These are phyloP conservation scores for Hemileccinum rubropunctum DNA, from an alignment of 768 basidiomycete genomes.

Conservation along the genomic window DNA sequence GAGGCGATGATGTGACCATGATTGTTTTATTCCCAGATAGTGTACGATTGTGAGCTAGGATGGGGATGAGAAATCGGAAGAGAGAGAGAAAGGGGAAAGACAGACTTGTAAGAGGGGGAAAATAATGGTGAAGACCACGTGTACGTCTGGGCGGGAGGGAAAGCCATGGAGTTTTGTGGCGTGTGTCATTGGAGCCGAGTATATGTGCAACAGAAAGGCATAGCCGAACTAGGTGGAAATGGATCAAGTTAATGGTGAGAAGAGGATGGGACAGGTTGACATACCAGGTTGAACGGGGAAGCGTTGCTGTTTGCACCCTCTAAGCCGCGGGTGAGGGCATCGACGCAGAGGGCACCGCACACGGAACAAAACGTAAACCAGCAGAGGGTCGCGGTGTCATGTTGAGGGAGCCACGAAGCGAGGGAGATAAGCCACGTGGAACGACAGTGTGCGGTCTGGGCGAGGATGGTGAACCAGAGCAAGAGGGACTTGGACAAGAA, in stretches of 20 bases:
- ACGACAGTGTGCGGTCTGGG: slow-evolving; percentile 48
- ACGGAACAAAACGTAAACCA: slow-evolving; percentile 73
- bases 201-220: slow-evolving; percentile 72
- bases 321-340: slow-evolving; percentile 63
- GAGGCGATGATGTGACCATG: slow-evolving; percentile 65
- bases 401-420: slow-evolving; percentile 43
- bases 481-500: slow-evolving; percentile 54
- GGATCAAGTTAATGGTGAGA: slow-evolving; percentile 6
- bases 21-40: slow-evolving; percentile 58
- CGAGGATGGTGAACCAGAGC: slow-evolving; percentile 55
- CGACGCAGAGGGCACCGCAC: slow-evolving; percentile 61
- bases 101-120: slow-evolving; percentile 71
- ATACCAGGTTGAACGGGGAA: slow-evolving; percentile 70
- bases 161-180: slow-evolving; percentile 36
- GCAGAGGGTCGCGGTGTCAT: slow-evolving; percentile 62
- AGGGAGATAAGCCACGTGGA: slow-evolving; percentile 29
- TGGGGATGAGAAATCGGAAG: neutral
- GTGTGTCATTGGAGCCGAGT: slow-evolving; percentile 65
- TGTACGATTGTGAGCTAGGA: slow-evolving; percentile 62
- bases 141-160: slow-evolving; percentile 67
- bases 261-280: slow-evolving; percentile 24
- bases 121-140: slow-evolving; percentile 68
- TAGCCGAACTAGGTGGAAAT: slow-evolving; percentile 57
- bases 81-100: slow-evolving; percentile 2
- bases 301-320: slow-evolving; percentile 58